A percentile compares a stretch with the other conserved stretches of the same genome.
Conservation (phyloP, 2,329 filamentous ascomycete genomes). For the Epichloe glyceriae region DNA sequence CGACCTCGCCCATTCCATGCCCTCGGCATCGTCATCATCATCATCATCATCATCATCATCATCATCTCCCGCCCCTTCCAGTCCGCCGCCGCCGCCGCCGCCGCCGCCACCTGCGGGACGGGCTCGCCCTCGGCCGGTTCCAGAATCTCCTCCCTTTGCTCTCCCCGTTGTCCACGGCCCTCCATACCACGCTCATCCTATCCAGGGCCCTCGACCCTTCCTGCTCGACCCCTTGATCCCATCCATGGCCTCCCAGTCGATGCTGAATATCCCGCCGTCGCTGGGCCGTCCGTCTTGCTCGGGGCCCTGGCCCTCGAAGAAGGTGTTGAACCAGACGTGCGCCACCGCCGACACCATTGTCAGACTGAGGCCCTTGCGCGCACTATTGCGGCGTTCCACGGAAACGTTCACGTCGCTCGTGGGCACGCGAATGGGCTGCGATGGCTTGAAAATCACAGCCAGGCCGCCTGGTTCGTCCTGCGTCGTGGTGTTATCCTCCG, state of each 20-base stretch:
- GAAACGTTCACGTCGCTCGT: conserved; percentile 84
- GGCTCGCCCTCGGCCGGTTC: conserved; percentile 55
- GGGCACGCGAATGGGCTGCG: conserved; percentile 53
- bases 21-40: conserved; percentile 5
- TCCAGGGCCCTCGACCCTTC: conserved; percentile 73
- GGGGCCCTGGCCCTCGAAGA: conserved; percentile 72
- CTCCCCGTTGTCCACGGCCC: conserved; percentile 23
- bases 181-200: conserved; percentile 75
- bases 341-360: conserved; percentile 89
- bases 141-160: conserved; percentile 25
- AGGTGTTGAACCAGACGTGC: conserved; percentile 94
- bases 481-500: conserved; percentile 2
- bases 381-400: conserved; percentile 73
- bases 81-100: conserved; percentile 38
- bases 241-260: conserved; percentile 62
- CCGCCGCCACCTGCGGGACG: conserved; percentile 52
- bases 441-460: conserved; percentile 66
- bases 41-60: conserved; percentile 7
- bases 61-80: conserved; percentile 49
- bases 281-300: conserved; percentile 53
- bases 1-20: conserved; percentile 21
- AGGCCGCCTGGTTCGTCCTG: conserved; percentile 45
- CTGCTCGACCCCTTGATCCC: conserved; percentile 81
- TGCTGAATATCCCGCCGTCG: conserved; percentile 49
- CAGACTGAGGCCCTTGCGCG: conserved; percentile 61